Base-by-base conservation (phyloP, 331 rosid species). In the Quercus tomentella region DNA sequence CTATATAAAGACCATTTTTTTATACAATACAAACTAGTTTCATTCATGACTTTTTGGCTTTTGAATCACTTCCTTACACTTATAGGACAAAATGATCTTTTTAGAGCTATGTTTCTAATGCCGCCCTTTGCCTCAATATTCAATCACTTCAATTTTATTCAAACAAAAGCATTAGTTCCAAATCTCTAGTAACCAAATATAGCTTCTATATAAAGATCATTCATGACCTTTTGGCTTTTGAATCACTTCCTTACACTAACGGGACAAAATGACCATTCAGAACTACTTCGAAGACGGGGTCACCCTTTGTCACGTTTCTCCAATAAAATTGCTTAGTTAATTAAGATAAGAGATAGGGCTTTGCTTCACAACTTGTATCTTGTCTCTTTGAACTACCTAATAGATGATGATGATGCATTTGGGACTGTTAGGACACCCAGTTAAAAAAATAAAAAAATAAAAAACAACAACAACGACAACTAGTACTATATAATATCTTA, bases 301-400 rank as follows among this genome's bases (percentile, higher is more conserved):
- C 72, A 35, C 72, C 25, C 9, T 10, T 33, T 20, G 26, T 67
- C 72, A 10, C 51, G 22, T 67, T 65, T 31, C 45, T 65, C 43
- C 17, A 65, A 65, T 17, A 30, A 65, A 65, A 18, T 65, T 16
- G 43, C 21, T 63, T 26, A 10, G 25, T 30, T 33, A 31, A 63
- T 30, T 33, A 31, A 63, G 23, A 66, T 31, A 18, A 31, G 49
- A 30, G 49, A 30, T 17, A 66, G 23, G 16, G 68, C 26, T 12
- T 4, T 15, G 10, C 58, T 52, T n/a, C n/a, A 37, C 81, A 69
- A 77, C 58, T 77, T 68, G 81, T 75, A 35, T 7, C 35, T 56
- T 56, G 25, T 17, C 71, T 3, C 16, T 18, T 30, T 9, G 71
- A 20, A 35, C 4, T 1, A 67, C 18, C 72, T 8, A 25, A 5